Evolutionary conservation across 1,284 basidiomycete genomes (phyloP).

Genomic region (Tremellales sp.): DNA sequence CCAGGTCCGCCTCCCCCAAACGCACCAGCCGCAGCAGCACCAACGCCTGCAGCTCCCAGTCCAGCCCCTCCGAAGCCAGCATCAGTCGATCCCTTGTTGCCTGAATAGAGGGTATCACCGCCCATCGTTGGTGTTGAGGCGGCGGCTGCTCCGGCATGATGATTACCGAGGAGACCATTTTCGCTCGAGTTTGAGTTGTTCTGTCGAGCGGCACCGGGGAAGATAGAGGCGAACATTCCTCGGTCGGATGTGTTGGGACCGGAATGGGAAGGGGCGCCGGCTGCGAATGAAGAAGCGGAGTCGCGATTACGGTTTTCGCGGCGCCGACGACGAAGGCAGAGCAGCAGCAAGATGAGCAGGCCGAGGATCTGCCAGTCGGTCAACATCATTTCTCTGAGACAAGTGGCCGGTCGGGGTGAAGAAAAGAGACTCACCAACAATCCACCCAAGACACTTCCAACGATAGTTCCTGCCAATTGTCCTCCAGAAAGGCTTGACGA

Average conservation of each 20-base stretch:
- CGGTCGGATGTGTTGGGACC: conserved; percentile 1
- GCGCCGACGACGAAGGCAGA: conserved; percentile 26
- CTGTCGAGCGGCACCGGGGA: conserved; percentile 3
- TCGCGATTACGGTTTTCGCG: conserved; percentile 10
- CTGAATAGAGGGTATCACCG: conserved; percentile 22
- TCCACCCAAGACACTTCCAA: conserved; percentile 40
- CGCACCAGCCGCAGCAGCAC: conserved; percentile 3
- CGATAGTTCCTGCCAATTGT: conserved; percentile 40
- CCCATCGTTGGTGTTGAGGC: conserved; percentile 28
- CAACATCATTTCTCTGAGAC: background rate
- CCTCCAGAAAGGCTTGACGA: conserved; percentile 27
- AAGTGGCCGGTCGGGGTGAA: background rate
- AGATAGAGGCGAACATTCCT: conserved; percentile 16
- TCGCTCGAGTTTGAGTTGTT: conserved; percentile 20
- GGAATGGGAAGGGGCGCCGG: conserved; percentile 1
- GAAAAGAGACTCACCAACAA: conserved; percentile 27
- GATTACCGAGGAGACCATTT: conserved; percentile 25
- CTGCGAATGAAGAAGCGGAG: conserved; percentile 18
- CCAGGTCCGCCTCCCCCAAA: conserved; percentile 7
- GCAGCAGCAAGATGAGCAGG: conserved; percentile 26
- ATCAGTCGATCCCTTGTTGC: background rate
- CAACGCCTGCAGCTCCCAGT: conserved; percentile 6
- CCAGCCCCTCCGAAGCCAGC: conserved; percentile 1
- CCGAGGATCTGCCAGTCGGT: conserved; percentile 20
- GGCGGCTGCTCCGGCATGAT: conserved; percentile 4